phyloP scores from a whole-genome alignment of 2,329 filamentous ascomycete species.

The Rachicladosporium sp. region DNA sequence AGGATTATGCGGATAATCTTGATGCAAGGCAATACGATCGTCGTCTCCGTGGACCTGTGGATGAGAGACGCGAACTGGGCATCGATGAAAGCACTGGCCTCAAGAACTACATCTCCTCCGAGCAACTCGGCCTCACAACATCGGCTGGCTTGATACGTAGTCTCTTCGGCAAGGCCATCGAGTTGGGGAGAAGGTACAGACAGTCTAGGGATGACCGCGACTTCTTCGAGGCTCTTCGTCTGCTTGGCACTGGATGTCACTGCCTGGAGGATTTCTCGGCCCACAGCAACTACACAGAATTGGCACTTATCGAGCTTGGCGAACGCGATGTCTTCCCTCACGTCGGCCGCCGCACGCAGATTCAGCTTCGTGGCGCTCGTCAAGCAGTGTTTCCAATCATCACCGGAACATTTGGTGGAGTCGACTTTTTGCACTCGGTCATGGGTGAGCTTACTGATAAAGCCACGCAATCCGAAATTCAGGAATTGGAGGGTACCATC shows the following conservation, averaged over 20 bases:
- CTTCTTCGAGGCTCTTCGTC: conserved; percentile 71
- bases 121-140: conserved; percentile 64
- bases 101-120: conserved; percentile 92
- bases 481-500: conserved; percentile 77
- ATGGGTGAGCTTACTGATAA: conserved; percentile 39
- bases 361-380: conserved; percentile 56
- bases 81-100: conserved; percentile 51
- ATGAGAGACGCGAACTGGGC: conserved; percentile 65
- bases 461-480: conserved; percentile 52
- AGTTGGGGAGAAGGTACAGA: conserved; percentile 66
- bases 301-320: conserved; percentile 77
- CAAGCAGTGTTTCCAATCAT: conserved; percentile 46
- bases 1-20: conserved; percentile 62
- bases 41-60: conserved; percentile 69
- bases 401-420: conserved; percentile 41
- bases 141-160: conserved; percentile 65
- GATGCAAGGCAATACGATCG: conserved; percentile 76
- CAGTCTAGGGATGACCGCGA: conserved; percentile 58
- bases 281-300: conserved; percentile 85
- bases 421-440: conserved; percentile 40
- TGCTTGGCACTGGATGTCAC: conserved; percentile 79
- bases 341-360: conserved; percentile 60
- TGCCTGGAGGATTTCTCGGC: conserved; percentile 88
- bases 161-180: conserved; percentile 61
- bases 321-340: conserved; percentile 76